Evolutionary conservation across 2,329 filamentous ascomycete genomes (phyloP).

Genomic region (Microsporum audouinii): DNA sequence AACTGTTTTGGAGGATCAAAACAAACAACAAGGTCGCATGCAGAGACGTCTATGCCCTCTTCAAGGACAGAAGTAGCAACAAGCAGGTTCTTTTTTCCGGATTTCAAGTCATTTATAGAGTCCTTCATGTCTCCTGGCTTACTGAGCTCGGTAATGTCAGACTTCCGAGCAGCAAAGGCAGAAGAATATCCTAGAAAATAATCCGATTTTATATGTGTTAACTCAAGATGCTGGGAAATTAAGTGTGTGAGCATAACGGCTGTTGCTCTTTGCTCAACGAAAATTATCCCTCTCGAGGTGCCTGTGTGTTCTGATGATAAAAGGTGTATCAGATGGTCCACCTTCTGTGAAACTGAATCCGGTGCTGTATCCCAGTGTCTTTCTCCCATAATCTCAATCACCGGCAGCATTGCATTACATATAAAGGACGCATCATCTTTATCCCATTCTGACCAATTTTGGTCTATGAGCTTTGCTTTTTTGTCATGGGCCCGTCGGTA

Average conservation of each 20-base stretch:
- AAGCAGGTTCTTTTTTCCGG: conserved; percentile 45
- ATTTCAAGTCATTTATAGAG: conserved; percentile 44
- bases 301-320: conserved; percentile 33
- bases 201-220: conserved; percentile 28
- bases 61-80: conserved; percentile 48
- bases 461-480: conserved; percentile 15
- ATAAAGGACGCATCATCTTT: conserved; percentile 48
- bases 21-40: conserved; percentile 54
- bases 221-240: conserved; percentile 42
- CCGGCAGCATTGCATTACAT: conserved; percentile 26
- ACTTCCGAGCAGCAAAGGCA: conserved; percentile 31
- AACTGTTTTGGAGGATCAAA: conserved; percentile 52
- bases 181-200: conserved; percentile 46
- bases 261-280: conserved; percentile 52
- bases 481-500: conserved; percentile 29
- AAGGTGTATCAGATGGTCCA: conserved; percentile 45
- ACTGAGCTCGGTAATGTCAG: conserved; percentile 40
- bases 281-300: conserved; percentile 51
- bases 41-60: conserved; percentile 52
- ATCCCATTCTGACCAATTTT: conserved; percentile 33
- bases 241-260: conserved; percentile 50
- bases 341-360: conserved; percentile 46
- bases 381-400: conserved; percentile 7
- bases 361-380: conserved; percentile 12
- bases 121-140: conserved; percentile 38